A percentile compares a stretch with the other conserved stretches of the same genome.
phyloP scores from a whole-genome alignment of 2,329 filamentous ascomycete species.

The Colletotrichum sp. region DNA sequence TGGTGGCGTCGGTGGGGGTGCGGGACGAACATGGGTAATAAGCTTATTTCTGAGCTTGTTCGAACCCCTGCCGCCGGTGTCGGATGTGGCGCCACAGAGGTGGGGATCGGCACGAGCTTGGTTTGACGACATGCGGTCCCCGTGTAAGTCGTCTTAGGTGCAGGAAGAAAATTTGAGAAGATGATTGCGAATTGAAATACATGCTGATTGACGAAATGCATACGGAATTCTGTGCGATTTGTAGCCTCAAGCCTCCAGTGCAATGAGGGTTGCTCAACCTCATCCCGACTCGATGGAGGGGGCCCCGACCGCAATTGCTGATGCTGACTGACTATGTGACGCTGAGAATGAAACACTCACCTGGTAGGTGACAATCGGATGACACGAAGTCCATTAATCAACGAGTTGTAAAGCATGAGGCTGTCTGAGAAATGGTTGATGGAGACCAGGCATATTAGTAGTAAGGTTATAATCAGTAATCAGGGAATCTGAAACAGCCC shows the following conservation, averaged over 20 bases:
- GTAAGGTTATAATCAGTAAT: no score
- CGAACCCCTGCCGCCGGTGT: fast-evolving
- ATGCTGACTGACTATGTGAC: fast-evolving
- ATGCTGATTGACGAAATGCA: background rate
- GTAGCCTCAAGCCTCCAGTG: fast-evolving
- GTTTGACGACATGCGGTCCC: background rate
- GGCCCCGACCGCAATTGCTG: fast-evolving
- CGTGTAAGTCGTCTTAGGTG: background rate
- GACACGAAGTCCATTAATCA: fast-evolving
- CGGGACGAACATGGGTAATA: background rate
- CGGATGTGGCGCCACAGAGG: background rate
- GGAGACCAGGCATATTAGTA: no score
- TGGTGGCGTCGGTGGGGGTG: background rate
- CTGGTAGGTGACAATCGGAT: fast-evolving
- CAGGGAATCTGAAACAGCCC: fast-evolving
- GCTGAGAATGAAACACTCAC: fast-evolving
- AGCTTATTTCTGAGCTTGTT: background rate
- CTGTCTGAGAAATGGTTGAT: fast-evolving
- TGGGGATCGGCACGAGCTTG: background rate
- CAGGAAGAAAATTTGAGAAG: background rate
- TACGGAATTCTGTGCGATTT: fast-evolving
- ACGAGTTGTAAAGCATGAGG: fast-evolving
- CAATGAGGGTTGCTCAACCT: background rate
- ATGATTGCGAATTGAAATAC: fast-evolving
- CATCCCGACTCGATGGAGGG: fast-evolving